Evolutionary conservation across 305 asterid genomes (phyloP), one percentile per base, ranked within the genome.

Genomic region (Rubia balearica): DNA sequence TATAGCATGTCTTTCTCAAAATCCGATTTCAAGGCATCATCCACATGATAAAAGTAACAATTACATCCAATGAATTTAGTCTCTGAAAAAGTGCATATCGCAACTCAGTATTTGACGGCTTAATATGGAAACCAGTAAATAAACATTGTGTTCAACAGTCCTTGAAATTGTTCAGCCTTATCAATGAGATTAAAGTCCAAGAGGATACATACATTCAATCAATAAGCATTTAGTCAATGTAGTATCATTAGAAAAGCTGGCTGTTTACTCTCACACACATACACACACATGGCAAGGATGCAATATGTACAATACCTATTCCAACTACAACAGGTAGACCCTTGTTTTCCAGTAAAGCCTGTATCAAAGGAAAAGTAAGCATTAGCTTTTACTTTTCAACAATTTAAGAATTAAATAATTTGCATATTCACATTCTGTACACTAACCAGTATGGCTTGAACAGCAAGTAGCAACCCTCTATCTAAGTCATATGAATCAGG

Each of bases 281-380:
- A 11, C 53, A 30, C 33, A 30, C 33, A 30, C 33, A 30, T 24
- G 12, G 16, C 61, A 63, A 30, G 43, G 71, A 74, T 40, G 16
- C 74, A 71, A 56, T 61, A 76, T 69, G 65, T 68, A 72, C 21
- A 61, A n/a, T 86, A 91, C 99, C 99, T 78, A 94, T 94, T 83
- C 98, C 99, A 82, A 94, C 99, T 79, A 94, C 83, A 74, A 94
- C 95, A 0, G 99, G 99, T 72, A 83, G 92, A 75, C 98, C 99
- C 82, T 94, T 94, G 77, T 90, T 89, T 86, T 91, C 97, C 87
- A 94, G 79, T 82, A 94, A 82, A 57, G 93, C 97, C 97, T 94
- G 96, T 76, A 85, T 80, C 65, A 75, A 72, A 61, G 5, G 68
- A 69, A 79, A 46, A 70, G 56, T 48, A 73, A 59, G 55, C 17